phyloP scores from a whole-genome alignment of 805 yeast genomes.

The Yarrowia keelungensis region DNA sequence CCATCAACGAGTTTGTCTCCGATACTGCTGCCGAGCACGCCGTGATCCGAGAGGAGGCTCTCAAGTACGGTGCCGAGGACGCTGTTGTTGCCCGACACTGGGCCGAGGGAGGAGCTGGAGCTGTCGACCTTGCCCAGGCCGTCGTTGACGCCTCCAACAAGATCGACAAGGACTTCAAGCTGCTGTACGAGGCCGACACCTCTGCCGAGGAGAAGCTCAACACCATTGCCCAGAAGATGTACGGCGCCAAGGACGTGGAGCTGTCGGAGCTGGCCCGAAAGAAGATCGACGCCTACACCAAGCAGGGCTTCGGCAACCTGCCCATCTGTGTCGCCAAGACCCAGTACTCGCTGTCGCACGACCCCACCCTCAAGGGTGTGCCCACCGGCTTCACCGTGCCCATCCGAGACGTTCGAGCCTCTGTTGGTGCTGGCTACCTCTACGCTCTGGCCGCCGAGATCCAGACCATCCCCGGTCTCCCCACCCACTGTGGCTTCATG shows the following conservation, averaged over 20 bases:
- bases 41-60: constrained; percentile 76
- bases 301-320: constrained; percentile 86
- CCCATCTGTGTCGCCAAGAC: constrained; percentile 98
- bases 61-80: constrained; percentile 88
- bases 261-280: constrained; percentile 79
- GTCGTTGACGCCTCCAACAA: constrained; percentile 73
- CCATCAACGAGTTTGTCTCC: constrained; percentile 84
- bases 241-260: constrained; percentile 88
- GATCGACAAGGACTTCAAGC: constrained; percentile 60
- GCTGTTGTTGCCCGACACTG: constrained; percentile 93
- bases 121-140: constrained; percentile 80
- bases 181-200: constrained; percentile 68
- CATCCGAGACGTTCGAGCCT: constrained; percentile 89
- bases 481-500: constrained; percentile 96
- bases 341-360: constrained; percentile 94
- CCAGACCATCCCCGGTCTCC: constrained; percentile 96
- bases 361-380: constrained; percentile 90
- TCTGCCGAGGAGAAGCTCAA: constrained; percentile 81
- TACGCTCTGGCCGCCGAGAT: constrained; percentile 97
- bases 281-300: constrained; percentile 80
- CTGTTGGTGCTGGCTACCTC: constrained; percentile 95
- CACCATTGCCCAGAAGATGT: constrained; percentile 84
- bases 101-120: constrained; percentile 95
- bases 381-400: constrained; percentile 95
- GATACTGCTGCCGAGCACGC: constrained; percentile 84